Evolutionary conservation across 768 basidiomycete genomes (phyloP).

Genomic region (Lactarius vividus): DNA sequence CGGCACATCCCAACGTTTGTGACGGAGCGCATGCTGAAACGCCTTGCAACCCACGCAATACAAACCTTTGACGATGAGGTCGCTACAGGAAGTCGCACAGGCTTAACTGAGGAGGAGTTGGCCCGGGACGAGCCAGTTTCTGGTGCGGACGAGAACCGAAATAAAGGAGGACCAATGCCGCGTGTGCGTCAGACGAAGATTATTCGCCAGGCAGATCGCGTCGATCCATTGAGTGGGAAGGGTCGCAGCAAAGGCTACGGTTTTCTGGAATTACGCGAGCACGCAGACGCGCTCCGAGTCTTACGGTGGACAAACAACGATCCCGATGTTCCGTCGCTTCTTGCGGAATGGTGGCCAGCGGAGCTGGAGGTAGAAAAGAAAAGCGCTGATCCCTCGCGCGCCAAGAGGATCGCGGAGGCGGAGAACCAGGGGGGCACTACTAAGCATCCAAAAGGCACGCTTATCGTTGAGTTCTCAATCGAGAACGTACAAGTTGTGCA

Average conservation of each 20-base stretch:
- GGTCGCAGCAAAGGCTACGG: conserved; percentile 93
- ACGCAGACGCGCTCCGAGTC: conserved; percentile 87
- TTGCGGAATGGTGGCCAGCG: conserved; percentile 83
- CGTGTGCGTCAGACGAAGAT: conserved; percentile 76
- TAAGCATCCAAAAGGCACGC: conserved; percentile 45
- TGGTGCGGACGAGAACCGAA: conserved; percentile 34
- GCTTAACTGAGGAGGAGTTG: conserved; percentile 71
- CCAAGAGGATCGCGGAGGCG: conserved; percentile 58
- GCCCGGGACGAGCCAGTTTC: conserved; percentile 32
- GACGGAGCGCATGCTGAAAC: conserved; percentile 86
- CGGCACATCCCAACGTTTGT: conserved; percentile 90
- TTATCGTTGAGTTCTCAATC: conserved; percentile 95
- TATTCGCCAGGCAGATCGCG: conserved; percentile 83
- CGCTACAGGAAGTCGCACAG: conserved; percentile 53
- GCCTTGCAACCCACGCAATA: conserved; percentile 78
- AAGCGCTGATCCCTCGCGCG: conserved; percentile 49
- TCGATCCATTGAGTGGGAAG: conserved; percentile 83
- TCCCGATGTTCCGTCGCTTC: conserved; percentile 55
- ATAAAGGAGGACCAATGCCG: conserved; percentile 30
- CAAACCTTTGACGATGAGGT: conserved; percentile 80
- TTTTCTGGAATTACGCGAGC: conserved; percentile 85
- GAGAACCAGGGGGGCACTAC: conserved; percentile 43
- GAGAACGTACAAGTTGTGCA: conserved; percentile 92
- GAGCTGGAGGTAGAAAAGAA: conserved; percentile 56
- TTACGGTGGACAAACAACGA: conserved; percentile 96